Conservation (phyloP, 2,329 filamentous ascomycete genomes). For the Lecanicillium sp. region DNA sequence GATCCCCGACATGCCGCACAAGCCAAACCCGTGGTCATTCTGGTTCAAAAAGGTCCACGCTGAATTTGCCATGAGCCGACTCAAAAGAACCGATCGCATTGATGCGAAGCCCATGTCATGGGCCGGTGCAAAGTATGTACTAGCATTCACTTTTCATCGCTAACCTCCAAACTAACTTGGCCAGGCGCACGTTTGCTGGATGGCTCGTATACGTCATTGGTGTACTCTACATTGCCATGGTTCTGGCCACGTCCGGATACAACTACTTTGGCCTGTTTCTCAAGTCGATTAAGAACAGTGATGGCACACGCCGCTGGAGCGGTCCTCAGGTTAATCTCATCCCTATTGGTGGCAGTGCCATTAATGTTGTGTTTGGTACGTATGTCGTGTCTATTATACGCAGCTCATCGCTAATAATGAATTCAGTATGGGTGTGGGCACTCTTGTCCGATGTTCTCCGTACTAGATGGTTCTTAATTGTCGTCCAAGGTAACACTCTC, state of each 20-base stretch:
- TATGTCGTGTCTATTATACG: not conserved
- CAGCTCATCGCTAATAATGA: slow-evolving; percentile 1
- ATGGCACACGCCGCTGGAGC: slow-evolving; percentile 19
- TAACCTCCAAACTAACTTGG: not conserved
- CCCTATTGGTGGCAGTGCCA: slow-evolving; percentile 32
- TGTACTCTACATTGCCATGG: slow-evolving; percentile 21
- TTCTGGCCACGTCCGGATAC: slow-evolving; percentile 24
- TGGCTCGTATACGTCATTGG: slow-evolving; percentile 24
- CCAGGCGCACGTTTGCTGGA: slow-evolving; percentile 16
- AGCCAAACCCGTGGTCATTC: slow-evolving; percentile 17
- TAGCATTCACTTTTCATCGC: not conserved
- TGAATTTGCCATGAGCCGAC: slow-evolving; percentile 18
- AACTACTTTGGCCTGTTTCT: slow-evolving; percentile 26
- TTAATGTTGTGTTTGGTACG: slow-evolving; percentile 31
- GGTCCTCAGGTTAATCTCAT: slow-evolving; percentile 42
- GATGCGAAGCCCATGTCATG: slow-evolving; percentile 18
- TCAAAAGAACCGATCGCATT: slow-evolving; percentile 14
- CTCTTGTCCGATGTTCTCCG: slow-evolving; percentile 40
- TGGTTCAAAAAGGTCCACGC: slow-evolving; percentile 21
- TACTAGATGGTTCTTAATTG: slow-evolving; percentile 42
- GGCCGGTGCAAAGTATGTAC: slow-evolving; percentile 14
- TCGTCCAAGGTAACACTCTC: slow-evolving; percentile 29
- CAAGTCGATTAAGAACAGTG: slow-evolving; percentile 17
- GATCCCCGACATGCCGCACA: slow-evolving; percentile 25
- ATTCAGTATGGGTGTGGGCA: slow-evolving; percentile 44